Conservation (phyloP, 23 red algal species). For the Gracilaria domingensis region DNA sequence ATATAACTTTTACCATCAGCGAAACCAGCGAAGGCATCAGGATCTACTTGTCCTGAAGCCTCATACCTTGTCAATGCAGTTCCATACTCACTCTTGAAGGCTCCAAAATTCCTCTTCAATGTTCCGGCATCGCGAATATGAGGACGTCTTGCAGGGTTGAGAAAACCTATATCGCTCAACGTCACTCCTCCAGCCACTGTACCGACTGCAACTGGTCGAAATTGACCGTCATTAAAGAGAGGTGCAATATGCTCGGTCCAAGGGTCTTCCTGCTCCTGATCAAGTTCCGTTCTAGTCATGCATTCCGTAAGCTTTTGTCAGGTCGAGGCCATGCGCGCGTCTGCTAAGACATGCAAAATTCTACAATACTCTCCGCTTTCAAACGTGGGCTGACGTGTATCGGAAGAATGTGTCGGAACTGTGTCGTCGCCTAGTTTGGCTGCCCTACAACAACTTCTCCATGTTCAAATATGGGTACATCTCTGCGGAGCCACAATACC, state of each 20-base stretch:
- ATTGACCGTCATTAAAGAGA: slow-evolving; percentile 1
- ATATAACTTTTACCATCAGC: background rate
- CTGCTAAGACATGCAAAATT: background rate
- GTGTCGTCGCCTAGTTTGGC: too few relatives aligned
- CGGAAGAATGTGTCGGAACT: too few relatives aligned
- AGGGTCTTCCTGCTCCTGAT: background rate
- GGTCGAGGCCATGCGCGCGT: background rate
- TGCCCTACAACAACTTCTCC: too few relatives aligned
- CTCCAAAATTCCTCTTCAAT: slow-evolving; percentile 16
- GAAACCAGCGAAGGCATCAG: slow-evolving; percentile 18
- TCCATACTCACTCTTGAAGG: slow-evolving; percentile 24
- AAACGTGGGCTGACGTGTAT: background rate
- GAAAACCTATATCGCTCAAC: background rate
- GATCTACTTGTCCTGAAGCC: slow-evolving; percentile 12
- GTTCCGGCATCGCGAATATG: slow-evolving; percentile 1
- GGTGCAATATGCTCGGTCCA: slow-evolving; percentile 8
- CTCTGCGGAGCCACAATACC: too few relatives aligned
- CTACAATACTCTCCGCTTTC: background rate
- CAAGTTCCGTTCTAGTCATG: background rate
- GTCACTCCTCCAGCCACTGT: background rate
- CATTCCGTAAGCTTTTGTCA: background rate
- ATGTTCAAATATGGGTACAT: too few relatives aligned
- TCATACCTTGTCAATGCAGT: slow-evolving; percentile 6
- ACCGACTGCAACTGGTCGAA: background rate
- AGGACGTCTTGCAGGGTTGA: background rate